Percentiles rank a stretch among this genome's conserved stretches.
Evolutionary conservation across 768 basidiomycete species (phyloP).

Genomic region (Tulasnella calospora): DNA sequence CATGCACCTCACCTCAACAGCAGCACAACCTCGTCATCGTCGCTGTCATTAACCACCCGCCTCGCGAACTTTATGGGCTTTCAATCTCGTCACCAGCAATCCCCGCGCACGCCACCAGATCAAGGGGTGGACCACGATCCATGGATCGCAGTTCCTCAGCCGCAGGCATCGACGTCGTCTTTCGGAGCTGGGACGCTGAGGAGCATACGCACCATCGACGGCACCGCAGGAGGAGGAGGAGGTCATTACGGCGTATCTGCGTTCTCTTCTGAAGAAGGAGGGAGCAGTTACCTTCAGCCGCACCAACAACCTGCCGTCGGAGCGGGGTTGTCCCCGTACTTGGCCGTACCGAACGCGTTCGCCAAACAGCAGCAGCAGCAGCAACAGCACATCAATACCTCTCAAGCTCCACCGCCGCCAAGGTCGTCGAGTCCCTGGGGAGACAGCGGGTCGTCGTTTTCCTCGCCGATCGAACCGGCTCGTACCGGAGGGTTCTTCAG

Average conservation of each 20-base stretch:
- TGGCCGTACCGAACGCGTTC: slow-evolving; percentile 6
- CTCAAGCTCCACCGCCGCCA: neutral
- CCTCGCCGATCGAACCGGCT: neutral
- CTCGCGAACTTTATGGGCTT: neutral
- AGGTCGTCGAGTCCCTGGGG: neutral
- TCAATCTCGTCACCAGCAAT: neutral
- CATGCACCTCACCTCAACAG: too few relatives aligned
- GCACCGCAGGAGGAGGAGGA: too few relatives aligned
- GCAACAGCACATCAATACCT: neutral
- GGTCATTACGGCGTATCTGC: neutral
- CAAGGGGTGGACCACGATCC: neutral
- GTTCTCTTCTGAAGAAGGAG: neutral
- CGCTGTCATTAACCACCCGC: neutral
- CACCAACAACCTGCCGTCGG: neutral
- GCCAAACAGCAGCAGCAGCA: neutral
- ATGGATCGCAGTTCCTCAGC: neutral
- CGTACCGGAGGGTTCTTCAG: neutral
- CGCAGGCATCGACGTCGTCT: neutral
- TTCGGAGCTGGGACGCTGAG: neutral
- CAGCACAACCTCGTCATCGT: neutral
- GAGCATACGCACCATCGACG: neutral
- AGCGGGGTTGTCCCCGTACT: neutral
- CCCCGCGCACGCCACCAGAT: neutral
- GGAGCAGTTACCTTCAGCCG: neutral
- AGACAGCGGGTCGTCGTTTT: slow-evolving; percentile 2